These are phyloP conservation scores for Primulina tabacum DNA, from an alignment of 257 asterid genomes.

Conservation along the genomic window DNA sequence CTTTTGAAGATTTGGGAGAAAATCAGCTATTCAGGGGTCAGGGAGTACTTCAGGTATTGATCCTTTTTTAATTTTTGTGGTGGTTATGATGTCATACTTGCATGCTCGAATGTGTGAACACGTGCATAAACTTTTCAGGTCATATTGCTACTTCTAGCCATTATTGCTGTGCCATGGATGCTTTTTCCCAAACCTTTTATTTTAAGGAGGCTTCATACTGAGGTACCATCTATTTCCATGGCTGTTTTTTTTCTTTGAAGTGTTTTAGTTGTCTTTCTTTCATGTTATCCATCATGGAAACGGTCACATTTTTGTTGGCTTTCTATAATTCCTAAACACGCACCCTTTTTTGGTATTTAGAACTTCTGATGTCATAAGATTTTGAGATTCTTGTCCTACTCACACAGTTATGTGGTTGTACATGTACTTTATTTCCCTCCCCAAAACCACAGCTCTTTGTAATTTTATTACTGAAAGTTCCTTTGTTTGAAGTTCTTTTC, in stretches of 20 bases:
- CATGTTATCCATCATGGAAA: conserved; percentile 18
- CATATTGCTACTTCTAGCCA: conserved; percentile 64
- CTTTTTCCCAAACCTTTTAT: conserved; percentile 96
- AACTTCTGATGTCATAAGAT: conserved; percentile 2
- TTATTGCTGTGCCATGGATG: conserved; percentile 98
- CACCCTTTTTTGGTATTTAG: conserved; percentile 6
- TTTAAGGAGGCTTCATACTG: conserved; percentile 67
- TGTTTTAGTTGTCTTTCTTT: background rate
- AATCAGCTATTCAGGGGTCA: conserved; percentile 88
- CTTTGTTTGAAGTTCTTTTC: background rate
- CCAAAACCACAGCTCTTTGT: background rate
- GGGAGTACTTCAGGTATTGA: conserved; percentile 69
- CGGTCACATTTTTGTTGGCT: conserved; percentile 3
- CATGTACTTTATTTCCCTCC: background rate
- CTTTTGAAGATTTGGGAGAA: conserved; percentile 81
- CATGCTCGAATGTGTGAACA: background rate
- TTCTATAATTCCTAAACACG: background rate
- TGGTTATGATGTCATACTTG: conserved; percentile 14
- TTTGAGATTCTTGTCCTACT: background rate
- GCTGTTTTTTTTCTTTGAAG: conserved; percentile 11
- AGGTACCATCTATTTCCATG: conserved; percentile 44
- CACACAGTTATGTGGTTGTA: conserved; percentile 1
- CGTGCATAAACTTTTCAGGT: conserved; percentile 46
- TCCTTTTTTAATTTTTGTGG: conserved; percentile 18
- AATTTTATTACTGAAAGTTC: background rate